These are phyloP conservation scores for Cocos nucifera DNA, from an alignment of 176 grass and related monocot species.

Conservation along the genomic window DNA sequence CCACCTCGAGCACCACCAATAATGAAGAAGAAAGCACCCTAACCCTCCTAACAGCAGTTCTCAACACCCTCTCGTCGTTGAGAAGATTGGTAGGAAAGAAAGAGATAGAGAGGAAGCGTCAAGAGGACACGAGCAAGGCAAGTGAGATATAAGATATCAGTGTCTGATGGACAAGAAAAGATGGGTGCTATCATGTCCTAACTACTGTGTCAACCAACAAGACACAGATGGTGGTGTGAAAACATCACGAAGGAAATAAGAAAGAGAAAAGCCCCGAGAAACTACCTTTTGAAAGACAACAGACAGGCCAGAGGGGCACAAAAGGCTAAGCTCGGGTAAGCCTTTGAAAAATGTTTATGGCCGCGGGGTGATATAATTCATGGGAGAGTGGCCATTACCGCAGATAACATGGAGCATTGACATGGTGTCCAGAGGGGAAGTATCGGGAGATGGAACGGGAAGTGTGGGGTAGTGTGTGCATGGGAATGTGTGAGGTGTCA, in stretches of 20 bases:
- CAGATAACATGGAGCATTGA: neutral
- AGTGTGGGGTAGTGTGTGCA: constrained; percentile 39
- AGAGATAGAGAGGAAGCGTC: neutral
- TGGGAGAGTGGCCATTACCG: neutral
- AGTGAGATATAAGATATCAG: constrained; percentile 47
- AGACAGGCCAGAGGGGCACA: too few species aligned
- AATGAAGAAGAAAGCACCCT: too few species aligned
- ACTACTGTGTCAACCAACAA: constrained; percentile 28
- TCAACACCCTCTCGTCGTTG: constrained; percentile 22
- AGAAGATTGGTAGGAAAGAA: constrained; percentile 28
- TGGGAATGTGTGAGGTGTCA: constrained; percentile 65
- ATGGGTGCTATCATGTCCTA: constrained; percentile 55
- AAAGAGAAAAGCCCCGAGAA: neutral
- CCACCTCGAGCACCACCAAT: neutral
- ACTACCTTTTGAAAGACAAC: neutral
- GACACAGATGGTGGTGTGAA: neutral
- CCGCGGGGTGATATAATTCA: too few species aligned
- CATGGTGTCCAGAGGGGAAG: neutral
- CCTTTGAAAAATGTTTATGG: too few species aligned
- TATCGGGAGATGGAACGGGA: neutral
- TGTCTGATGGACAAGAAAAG: constrained; percentile 49
- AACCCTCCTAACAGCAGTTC: too few species aligned
- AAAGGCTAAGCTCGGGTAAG: too few species aligned
- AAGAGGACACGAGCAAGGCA: constrained; percentile 7
- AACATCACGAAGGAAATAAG: neutral